Percentiles rank a stretch among this genome's conserved stretches.
These are phyloP conservation scores for Eudorina sp. DNA, from an alignment of 139 green algal species.

Conservation along the genomic window DNA sequence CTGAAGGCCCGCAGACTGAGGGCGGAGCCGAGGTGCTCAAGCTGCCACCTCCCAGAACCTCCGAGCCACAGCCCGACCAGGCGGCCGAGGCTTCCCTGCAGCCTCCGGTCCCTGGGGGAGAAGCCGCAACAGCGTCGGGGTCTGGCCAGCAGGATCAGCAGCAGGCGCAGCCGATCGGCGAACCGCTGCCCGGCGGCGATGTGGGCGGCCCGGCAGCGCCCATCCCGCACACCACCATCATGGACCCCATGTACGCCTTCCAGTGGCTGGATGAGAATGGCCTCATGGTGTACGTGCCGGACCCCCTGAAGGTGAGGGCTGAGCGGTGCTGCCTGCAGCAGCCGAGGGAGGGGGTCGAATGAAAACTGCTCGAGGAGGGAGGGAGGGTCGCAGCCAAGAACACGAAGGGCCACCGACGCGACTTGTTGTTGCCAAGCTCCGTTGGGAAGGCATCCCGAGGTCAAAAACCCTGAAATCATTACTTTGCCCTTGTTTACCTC, in stretches of 20 bases:
- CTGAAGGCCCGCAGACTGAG: neutral
- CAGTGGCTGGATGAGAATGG: constrained; percentile 67
- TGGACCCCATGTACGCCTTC: constrained; percentile 35
- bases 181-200: neutral
- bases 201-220: neutral
- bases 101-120: neutral
- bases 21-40: neutral
- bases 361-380: no score
- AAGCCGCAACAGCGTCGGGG: neutral
- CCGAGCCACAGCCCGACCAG: neutral
- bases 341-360: no score
- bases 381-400: no score
- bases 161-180: constrained; percentile 4
- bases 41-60: neutral
- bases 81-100: neutral
- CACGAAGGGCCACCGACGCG: no score
- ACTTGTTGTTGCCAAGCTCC: no score
- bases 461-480: no score
- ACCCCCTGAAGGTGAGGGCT: constrained; percentile 61
- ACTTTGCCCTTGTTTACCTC: no score
- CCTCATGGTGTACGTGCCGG: constrained; percentile 60
- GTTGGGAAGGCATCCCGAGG: no score
- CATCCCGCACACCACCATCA: neutral
- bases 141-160: neutral
- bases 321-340: no score